phyloP scores from a whole-genome alignment of 108 stramenopile species.

The Cyclotella kingstonii region DNA sequence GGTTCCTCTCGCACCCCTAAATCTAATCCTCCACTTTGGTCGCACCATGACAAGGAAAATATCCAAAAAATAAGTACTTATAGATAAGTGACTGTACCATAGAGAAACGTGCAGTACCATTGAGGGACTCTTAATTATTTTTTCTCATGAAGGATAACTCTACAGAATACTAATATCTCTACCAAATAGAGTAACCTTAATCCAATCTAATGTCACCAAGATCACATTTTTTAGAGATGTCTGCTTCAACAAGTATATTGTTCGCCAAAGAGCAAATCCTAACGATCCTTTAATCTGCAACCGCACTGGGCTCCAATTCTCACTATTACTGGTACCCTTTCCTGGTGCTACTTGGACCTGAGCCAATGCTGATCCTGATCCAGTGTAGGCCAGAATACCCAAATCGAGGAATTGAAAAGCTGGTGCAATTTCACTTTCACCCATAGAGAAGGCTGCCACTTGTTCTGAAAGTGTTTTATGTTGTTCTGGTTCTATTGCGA shows the following conservation, averaged over 20 bases:
- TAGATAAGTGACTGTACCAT: neutral
- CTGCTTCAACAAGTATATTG: slow-evolving; percentile 91
- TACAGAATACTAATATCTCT: slow-evolving; percentile 73
- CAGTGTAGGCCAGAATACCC: slow-evolving; percentile 94
- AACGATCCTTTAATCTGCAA: slow-evolving; percentile 76
- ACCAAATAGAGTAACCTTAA: slow-evolving; percentile 81
- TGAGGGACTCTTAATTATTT: neutral
- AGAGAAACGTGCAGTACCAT: neutral
- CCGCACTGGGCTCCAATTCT: slow-evolving; percentile 40
- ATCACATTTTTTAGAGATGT: slow-evolving; percentile 85
- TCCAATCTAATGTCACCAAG: slow-evolving; percentile 90
- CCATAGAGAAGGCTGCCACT: slow-evolving; percentile 61
- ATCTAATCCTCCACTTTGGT: too few species aligned
- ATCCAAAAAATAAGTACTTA: too few species aligned
- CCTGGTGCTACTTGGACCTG: slow-evolving; percentile 74
- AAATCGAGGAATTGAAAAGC: slow-evolving; percentile 95
- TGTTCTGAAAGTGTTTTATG: slow-evolving; percentile 55
- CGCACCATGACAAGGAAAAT: too few species aligned
- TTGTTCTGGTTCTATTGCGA: slow-evolving; percentile 37
- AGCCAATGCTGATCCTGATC: slow-evolving; percentile 79
- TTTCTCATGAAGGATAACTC: neutral
- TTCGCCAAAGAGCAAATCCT: slow-evolving; percentile 77
- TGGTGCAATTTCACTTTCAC: slow-evolving; percentile 64
- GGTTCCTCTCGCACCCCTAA: too few species aligned
- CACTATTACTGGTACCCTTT: slow-evolving; percentile 27